Conservation (phyloP, 768 basidiomycete genomes). For the Kwoniella pini region DNA sequence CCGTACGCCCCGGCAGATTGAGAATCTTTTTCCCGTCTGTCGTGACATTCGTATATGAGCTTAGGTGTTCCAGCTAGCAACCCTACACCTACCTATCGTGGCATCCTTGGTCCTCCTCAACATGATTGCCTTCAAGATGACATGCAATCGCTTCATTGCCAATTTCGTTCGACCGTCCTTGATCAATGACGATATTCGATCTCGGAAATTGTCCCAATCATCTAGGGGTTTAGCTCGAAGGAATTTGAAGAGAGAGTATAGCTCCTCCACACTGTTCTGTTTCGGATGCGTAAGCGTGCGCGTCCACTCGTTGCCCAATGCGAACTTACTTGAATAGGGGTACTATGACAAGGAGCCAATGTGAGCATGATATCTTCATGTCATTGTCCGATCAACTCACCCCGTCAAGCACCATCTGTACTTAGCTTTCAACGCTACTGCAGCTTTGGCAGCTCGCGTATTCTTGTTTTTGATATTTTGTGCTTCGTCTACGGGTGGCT, state of each 20-base stretch:
- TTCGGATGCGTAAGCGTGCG: neutral
- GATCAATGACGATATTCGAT: constrained; percentile 74
- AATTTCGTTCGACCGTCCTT: constrained; percentile 64
- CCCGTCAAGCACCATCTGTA: constrained; percentile 86
- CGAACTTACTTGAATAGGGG: constrained; percentile 50
- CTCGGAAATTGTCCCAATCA: constrained; percentile 76
- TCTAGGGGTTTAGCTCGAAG: constrained; percentile 74
- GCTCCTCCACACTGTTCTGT: constrained; percentile 85
- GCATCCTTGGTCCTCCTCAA: constrained; percentile 75
- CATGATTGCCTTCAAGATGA: constrained; percentile 83
- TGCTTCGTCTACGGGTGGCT: constrained; percentile 69
- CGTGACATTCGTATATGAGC: constrained; percentile 44
- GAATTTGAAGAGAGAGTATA: constrained; percentile 87
- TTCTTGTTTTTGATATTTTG: constrained; percentile 89
- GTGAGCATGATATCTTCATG: too few relatives aligned
- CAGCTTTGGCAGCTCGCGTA: constrained; percentile 73
- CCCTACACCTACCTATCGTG: constrained; percentile 38
- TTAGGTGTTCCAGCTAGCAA: constrained; percentile 47
- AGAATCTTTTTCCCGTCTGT: constrained; percentile 79
- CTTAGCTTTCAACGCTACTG: constrained; percentile 72
- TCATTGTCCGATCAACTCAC: constrained; percentile 28
- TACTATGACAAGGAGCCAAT: constrained; percentile 29
- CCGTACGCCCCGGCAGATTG: constrained; percentile 70
- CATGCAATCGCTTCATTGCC: constrained; percentile 84
- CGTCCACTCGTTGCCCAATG: neutral